phyloP scores from a whole-genome alignment of 2,329 filamentous ascomycete genomes.

The Helotiales sp. region DNA sequence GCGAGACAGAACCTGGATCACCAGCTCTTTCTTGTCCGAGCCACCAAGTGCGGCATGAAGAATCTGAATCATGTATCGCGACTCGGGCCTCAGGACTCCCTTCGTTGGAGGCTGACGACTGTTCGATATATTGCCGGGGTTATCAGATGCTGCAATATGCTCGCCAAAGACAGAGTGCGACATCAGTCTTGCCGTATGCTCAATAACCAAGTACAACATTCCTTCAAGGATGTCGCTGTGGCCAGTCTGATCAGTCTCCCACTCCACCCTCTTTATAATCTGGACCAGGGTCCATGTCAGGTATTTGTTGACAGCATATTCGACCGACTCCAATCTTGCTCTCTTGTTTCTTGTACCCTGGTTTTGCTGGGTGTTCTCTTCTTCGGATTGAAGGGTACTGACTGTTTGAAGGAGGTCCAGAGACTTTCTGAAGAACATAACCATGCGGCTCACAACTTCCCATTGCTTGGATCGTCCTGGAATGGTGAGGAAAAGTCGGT shows the following conservation, averaged over 20 bases:
- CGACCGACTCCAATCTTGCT: constrained; percentile 16
- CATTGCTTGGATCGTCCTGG: constrained; percentile 28
- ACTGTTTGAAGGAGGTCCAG: constrained; percentile 27
- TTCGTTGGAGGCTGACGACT: not conserved
- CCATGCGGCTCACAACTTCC: constrained; percentile 31
- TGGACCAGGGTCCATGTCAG: constrained; percentile 26
- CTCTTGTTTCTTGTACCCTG: constrained; percentile 16
- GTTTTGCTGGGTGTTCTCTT: constrained; percentile 10
- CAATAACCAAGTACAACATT: constrained; percentile 46
- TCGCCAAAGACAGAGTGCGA: constrained; percentile 48
- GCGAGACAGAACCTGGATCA: constrained; percentile 30
- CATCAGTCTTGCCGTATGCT: constrained; percentile 48
- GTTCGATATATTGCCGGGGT: constrained; percentile 32
- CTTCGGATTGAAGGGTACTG: constrained; percentile 25
- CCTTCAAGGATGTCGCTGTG: constrained; percentile 49
- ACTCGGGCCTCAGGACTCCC: constrained; percentile 22
- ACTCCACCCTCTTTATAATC: constrained; percentile 31
- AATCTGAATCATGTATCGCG: constrained; percentile 35
- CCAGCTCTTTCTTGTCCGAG: constrained; percentile 24
- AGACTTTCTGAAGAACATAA: constrained; percentile 30
- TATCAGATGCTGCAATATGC: constrained; percentile 34
- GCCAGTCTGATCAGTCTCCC: constrained; percentile 30
- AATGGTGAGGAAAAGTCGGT: constrained; percentile 34
- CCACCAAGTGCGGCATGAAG: constrained; percentile 36
- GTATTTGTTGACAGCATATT: constrained; percentile 35